Conservation (phyloP, 1,139 yeast genomes). For the Entelexis sorbosivorans region DNA sequence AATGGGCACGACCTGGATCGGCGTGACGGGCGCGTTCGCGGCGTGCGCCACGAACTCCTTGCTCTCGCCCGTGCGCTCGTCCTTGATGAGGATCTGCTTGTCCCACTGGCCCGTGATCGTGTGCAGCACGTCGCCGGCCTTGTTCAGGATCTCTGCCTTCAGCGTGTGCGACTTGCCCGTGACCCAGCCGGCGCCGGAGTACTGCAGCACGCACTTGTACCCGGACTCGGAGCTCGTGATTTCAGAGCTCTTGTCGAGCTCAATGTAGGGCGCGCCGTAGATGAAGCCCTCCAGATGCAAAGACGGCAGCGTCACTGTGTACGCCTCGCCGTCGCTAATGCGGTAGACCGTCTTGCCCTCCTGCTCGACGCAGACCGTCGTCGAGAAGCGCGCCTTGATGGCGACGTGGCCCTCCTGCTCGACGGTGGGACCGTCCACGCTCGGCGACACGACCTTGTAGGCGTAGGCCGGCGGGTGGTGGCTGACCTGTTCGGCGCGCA, state of each 20-base stretch:
- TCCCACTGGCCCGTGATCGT: slow-evolving; percentile 92
- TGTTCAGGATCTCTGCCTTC: slow-evolving; percentile 49
- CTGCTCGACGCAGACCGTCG: slow-evolving; percentile 76
- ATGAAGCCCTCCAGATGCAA: slow-evolving; percentile 87
- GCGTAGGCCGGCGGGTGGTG: slow-evolving; percentile 97
- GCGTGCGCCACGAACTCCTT: slow-evolving; percentile 62
- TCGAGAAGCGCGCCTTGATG: slow-evolving; percentile 69
- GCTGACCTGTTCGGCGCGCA: slow-evolving; percentile 82
- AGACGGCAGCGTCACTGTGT: slow-evolving; percentile 84
- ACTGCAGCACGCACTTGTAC: slow-evolving; percentile 61
- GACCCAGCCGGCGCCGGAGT: slow-evolving; percentile 86
- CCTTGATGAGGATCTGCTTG: slow-evolving; percentile 45
- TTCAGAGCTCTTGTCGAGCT: slow-evolving; percentile 68
- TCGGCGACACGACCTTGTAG: slow-evolving; percentile 60
- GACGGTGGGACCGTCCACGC: slow-evolving; percentile 32
- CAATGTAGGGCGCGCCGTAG: slow-evolving; percentile 77
- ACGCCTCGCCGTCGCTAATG: slow-evolving; percentile 52
- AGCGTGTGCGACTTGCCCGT: slow-evolving; percentile 93
- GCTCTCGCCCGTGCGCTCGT: slow-evolving; percentile 32
- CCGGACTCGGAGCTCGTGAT: slow-evolving; percentile 71
- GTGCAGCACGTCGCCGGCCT: slow-evolving; percentile 54
- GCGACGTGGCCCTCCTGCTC: slow-evolving; percentile 78
- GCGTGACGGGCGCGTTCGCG: slow-evolving; percentile 34
- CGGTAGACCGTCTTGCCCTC: slow-evolving; percentile 77
- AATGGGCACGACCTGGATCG: slow-evolving; percentile 61